A percentile compares a stretch with the other conserved stretches of the same genome.
Conservation (phyloP, 2,329 filamentous ascomycete genomes). For the Karstenula rhodostoma region DNA sequence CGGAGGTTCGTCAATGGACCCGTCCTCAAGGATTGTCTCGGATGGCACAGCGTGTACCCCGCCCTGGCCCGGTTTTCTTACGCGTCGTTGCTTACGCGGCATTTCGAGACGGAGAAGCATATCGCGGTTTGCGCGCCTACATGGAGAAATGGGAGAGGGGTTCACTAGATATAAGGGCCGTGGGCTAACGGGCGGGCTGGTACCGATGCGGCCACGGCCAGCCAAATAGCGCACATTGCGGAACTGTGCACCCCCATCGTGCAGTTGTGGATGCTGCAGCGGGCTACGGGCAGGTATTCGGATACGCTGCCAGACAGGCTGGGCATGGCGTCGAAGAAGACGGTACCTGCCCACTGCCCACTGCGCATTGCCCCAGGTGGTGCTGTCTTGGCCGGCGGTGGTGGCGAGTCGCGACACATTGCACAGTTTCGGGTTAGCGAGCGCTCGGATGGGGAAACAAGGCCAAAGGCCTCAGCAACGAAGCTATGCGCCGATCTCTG, state of each 20-base stretch:
- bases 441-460: constrained; percentile 43
- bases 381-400: background rate
- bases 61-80: constrained; percentile 17
- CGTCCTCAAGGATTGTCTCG: constrained; percentile 7
- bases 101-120: constrained; percentile 7
- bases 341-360: background rate
- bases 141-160: constrained; percentile 12
- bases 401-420: background rate
- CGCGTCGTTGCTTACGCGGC: constrained; percentile 10
- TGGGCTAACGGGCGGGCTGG: constrained; percentile 25
- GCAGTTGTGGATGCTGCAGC: constrained; percentile 8
- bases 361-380: too few species aligned
- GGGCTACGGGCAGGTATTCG: constrained; percentile 12
- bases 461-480: constrained; percentile 37
- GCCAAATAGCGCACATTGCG: constrained; percentile 28
- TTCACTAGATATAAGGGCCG: constrained; percentile 22
- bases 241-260: constrained; percentile 26
- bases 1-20: constrained; percentile 40
- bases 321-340: background rate
- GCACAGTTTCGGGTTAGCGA: constrained; percentile 17
- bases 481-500: constrained; percentile 29
- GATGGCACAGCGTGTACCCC: constrained; percentile 19
- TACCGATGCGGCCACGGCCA: constrained; percentile 21
- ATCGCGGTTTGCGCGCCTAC: constrained; percentile 46
- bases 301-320: background rate